Evolutionary conservation across 306 rosid genomes (phyloP), one percentile per base, ranked within the genome.

Genomic region (Corylus heterophylla): DNA sequence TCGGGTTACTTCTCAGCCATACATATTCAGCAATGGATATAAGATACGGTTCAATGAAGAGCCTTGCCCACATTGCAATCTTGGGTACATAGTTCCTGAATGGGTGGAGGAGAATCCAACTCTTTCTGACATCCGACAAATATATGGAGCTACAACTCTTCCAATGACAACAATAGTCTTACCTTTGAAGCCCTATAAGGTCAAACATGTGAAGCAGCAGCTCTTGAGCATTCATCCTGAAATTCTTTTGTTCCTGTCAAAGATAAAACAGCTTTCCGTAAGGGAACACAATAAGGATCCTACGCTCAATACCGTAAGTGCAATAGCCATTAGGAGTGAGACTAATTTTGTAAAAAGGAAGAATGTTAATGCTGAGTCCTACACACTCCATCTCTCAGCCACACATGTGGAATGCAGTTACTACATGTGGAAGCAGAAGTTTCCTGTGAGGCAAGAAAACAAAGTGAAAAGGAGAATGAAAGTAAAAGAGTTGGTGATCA

Each of bases 51-150:
- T 93, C 80, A 84, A 79, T 45, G 97, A 93, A 82, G 81, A 66
- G 39, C 97, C 98, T 59, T 91, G 97, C 80, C 77, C 81, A 56
- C 76, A 86, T 78, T 92, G 97, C 83, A 80, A 79, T 76, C 82
- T 93, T 54, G 98, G 98, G 0, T 92, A 85, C 71, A 85, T 93
- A 70, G 98, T 93, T 63, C 98, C 98, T 37, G 93, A 94, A 83
- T 94, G 98, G 98, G 96, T 88, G 72, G 96, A 90, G 9, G 88
- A 84, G 74, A 86, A 71, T 27, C 89, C 94, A 66, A 80, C 87
- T 59, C 80, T 86, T 55, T 51, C 69, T 20, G 88, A 86, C 68
- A 83, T 93, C 6, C 18, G 73, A 29, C 12, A 82, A 63, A 86
- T 91, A 56, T 88, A 90, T 76, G 87, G 97, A 27, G 79, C 45